Percentiles rank a stretch among this genome's conserved stretches.
phyloP scores from a whole-genome alignment of 2,329 filamentous ascomycete species.

The Teratosphaeriaceae sp. region DNA sequence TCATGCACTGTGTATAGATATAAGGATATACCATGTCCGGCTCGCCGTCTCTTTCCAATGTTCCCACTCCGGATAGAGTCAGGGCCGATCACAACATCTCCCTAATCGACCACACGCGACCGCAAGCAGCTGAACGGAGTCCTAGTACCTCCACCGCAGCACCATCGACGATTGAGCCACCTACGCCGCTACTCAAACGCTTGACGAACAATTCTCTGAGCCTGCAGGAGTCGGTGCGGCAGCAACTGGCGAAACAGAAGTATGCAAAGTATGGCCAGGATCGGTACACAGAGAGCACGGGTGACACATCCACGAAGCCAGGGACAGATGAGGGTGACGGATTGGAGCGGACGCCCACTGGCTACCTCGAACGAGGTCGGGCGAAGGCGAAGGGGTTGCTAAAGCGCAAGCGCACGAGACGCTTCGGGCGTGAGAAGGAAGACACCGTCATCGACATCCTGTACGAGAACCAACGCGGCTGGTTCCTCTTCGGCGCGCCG shows the following conservation, averaged over 20 bases:
- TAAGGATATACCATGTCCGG: conserved; percentile 25
- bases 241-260: conserved; percentile 29
- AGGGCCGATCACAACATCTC: conserved; percentile 54
- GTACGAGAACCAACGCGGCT: conserved; percentile 92
- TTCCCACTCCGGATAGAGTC: conserved; percentile 14
- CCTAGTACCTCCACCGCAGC: conserved; percentile 20
- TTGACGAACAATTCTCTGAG: conserved; percentile 22
- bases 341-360: conserved; percentile 16
- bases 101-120: conserved; percentile 53
- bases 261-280: conserved; percentile 29
- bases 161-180: conserved; percentile 8
- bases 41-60: conserved; percentile 16
- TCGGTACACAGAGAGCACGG: conserved; percentile 19
- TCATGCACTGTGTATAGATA: conserved; percentile 3
- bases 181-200: conserved; percentile 15
- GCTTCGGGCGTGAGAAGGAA: conserved; percentile 27
- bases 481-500: conserved; percentile 79
- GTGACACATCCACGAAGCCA: conserved; percentile 4
- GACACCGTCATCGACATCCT: conserved; percentile 68
- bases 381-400: conserved; percentile 24
- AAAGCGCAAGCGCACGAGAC: conserved; percentile 24
- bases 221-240: conserved; percentile 21
- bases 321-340: conserved; percentile 12
- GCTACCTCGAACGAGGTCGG: conserved; percentile 26
- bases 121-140: conserved; percentile 20